phyloP scores from a whole-genome alignment of 2,329 filamentous ascomycete genomes.

The Boeremia exigua region DNA sequence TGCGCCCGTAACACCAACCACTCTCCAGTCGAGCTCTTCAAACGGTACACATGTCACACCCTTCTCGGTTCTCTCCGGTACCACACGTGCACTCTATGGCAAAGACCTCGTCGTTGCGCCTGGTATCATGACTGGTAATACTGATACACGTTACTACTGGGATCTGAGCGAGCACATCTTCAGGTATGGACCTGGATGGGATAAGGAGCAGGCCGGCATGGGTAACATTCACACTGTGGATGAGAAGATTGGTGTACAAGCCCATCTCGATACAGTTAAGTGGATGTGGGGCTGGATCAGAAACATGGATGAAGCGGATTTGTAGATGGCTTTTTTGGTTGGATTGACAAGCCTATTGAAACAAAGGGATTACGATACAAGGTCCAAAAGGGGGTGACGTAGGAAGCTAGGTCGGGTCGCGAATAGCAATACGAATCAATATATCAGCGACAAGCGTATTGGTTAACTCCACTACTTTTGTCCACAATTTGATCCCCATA shows the following conservation, averaged over 20 bases:
- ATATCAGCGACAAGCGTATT: neutral
- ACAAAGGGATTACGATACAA: neutral
- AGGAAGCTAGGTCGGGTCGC: neutral
- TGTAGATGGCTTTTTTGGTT: constrained; percentile 21
- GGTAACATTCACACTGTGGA: constrained; percentile 60
- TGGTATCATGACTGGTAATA: constrained; percentile 60
- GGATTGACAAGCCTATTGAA: neutral
- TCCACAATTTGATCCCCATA: too few relatives aligned
- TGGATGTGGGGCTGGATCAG: constrained; percentile 54
- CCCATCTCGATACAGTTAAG: constrained; percentile 52
- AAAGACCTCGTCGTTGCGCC: constrained; percentile 47
- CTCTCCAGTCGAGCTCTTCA: constrained; percentile 27
- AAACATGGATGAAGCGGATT: constrained; percentile 54
- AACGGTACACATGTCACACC: constrained; percentile 27
- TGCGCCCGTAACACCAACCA: constrained; percentile 64
- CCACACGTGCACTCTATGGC: constrained; percentile 53
- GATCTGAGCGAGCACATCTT: constrained; percentile 60
- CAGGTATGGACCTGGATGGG: constrained; percentile 57
- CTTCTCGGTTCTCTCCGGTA: constrained; percentile 49
- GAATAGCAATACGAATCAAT: neutral
- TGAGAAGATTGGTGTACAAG: constrained; percentile 53
- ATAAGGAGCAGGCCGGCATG: constrained; percentile 47
- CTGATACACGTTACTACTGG: constrained; percentile 62
- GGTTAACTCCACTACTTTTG: too few relatives aligned
- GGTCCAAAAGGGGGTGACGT: neutral